phyloP scores from a whole-genome alignment of 176 grass and related monocot species.

The Ensete glaucum region DNA sequence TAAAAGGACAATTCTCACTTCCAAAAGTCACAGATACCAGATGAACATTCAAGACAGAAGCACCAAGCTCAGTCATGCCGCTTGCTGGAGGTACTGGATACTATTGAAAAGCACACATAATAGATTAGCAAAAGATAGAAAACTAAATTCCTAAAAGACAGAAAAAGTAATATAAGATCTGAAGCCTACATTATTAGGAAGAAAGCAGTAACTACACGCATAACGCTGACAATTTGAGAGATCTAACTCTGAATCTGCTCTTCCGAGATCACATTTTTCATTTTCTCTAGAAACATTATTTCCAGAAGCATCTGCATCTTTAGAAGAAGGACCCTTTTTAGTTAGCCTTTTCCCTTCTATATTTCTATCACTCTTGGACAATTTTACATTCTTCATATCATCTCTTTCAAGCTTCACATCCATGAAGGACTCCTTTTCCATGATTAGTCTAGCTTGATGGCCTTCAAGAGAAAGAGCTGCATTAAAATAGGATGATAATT shows the following conservation, averaged over 20 bases:
- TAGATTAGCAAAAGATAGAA: conserved; percentile 21
- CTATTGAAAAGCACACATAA: conserved; percentile 32
- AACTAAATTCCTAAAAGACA: not conserved
- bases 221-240: conserved; percentile 62
- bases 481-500: not conserved
- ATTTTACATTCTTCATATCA: not conserved
- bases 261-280: conserved; percentile 66
- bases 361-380: conserved; percentile 46
- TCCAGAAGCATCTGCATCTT: conserved; percentile 25
- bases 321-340: conserved; percentile 40
- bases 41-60: conserved; percentile 59
- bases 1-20: conserved; percentile 96
- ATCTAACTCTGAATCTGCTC: conserved; percentile 80
- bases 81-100: conserved; percentile 72
- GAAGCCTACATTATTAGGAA: conserved; percentile 74
- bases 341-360: conserved; percentile 39
- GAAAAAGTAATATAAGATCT: not conserved
- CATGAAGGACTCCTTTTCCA: not conserved
- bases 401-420: not conserved
- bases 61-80: conserved; percentile 62
- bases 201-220: conserved; percentile 81
- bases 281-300: conserved; percentile 24
- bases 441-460: not conserved
- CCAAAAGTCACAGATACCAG: conserved; percentile 94
- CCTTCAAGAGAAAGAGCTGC: not conserved